A percentile compares a stretch with the other conserved stretches of the same genome.
phyloP scores from a whole-genome alignment of 2,329 filamentous ascomycete genomes.

The Botrytis deweyae region DNA sequence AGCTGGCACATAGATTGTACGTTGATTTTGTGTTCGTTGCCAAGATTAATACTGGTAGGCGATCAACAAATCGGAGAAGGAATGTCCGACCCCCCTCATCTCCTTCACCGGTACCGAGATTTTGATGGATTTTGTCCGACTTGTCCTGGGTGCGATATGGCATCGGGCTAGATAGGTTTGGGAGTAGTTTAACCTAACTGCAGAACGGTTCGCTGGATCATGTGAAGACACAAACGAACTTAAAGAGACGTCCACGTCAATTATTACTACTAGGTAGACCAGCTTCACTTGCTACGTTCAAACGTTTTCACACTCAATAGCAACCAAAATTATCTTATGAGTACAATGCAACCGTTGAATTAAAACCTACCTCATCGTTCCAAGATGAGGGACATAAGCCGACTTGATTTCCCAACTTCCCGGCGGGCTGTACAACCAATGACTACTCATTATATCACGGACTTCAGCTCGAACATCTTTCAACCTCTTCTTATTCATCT shows the following conservation, averaged over 20 bases:
- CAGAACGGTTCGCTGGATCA: neutral
- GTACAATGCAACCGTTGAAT: neutral
- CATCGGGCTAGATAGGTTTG: neutral
- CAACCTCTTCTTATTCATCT: too few relatives aligned
- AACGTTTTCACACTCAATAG: neutral
- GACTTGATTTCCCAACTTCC: too few relatives aligned
- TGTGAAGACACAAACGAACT: neutral
- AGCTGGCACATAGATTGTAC: neutral
- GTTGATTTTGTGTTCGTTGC: neutral
- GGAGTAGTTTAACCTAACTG: neutral
- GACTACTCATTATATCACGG: too few relatives aligned
- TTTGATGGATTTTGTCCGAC: neutral
- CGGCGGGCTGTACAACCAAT: too few relatives aligned
- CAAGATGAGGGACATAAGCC: neutral
- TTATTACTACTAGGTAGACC: neutral
- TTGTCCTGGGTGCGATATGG: neutral
- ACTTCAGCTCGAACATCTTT: too few relatives aligned
- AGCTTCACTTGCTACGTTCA: neutral
- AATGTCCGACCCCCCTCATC: neutral
- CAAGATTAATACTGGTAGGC: neutral
- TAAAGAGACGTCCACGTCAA: neutral
- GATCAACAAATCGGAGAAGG: neutral
- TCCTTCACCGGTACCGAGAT: neutral
- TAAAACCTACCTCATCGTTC: rapidly evolving
- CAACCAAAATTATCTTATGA: neutral